A percentile compares a stretch with the other conserved stretches of the same genome.
phyloP scores from a whole-genome alignment of 805 yeast genomes.

The Saccharomycopsis malanga region DNA sequence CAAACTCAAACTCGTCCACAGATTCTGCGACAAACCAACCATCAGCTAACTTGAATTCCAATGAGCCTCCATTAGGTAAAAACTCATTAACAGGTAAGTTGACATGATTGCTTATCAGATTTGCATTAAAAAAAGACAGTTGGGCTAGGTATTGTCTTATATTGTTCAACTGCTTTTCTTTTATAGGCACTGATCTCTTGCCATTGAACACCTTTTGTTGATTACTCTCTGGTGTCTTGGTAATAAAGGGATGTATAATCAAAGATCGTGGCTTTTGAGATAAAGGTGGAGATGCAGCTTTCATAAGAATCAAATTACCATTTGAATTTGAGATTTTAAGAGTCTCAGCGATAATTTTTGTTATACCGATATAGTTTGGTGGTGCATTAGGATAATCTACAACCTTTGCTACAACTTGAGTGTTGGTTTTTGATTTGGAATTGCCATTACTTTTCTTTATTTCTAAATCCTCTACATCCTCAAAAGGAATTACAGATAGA shows the following conservation, averaged over 20 bases:
- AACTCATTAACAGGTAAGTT: conserved; percentile 43
- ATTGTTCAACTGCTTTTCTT: neutral
- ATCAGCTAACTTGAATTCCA: conserved; percentile 42
- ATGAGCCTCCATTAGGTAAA: conserved; percentile 54
- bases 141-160: neutral
- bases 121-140: conserved; percentile 17
- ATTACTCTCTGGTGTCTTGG: conserved; percentile 33
- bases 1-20: conserved; percentile 35
- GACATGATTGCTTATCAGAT: conserved; percentile 43
- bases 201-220: conserved; percentile 9
- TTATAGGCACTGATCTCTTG: neutral
- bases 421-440: conserved; percentile 11
- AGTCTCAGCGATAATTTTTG: conserved; percentile 47
- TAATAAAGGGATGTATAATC: conserved; percentile 42
- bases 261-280: conserved; percentile 21
- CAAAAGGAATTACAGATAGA: conserved; percentile 26
- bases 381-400: conserved; percentile 33
- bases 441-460: neutral
- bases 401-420: conserved; percentile 45
- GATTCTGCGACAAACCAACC: conserved; percentile 40
- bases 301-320: conserved; percentile 36
- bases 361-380: conserved; percentile 41
- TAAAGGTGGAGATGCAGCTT: conserved; percentile 35
- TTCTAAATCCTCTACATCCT: conserved; percentile 17
- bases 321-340: conserved; percentile 43